Evolutionary conservation across 306 rosid species (phyloP).

Genomic region (Dryas drummondii): DNA sequence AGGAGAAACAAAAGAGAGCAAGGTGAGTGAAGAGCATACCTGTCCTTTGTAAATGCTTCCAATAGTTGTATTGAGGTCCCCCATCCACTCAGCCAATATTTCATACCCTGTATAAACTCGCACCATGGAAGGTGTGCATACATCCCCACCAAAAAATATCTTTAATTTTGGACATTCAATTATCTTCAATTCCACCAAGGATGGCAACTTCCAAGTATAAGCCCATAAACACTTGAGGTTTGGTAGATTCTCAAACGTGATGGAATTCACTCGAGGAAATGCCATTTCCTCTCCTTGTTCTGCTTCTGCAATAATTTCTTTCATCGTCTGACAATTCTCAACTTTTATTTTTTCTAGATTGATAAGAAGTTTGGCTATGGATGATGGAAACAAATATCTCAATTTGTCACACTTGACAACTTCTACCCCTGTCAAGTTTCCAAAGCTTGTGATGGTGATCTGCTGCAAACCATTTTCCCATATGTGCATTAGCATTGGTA

Average conservation of each 20-base stretch:
- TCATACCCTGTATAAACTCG: neutral
- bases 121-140: neutral
- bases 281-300: neutral
- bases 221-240: neutral
- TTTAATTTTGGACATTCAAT: neutral
- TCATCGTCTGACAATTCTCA: rapidly evolving
- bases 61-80: neutral
- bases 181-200: neutral
- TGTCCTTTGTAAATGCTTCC: neutral
- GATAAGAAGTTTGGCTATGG: neutral
- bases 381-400: neutral
- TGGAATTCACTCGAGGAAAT: neutral
- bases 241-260: neutral
- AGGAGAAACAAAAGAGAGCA: too few relatives aligned
- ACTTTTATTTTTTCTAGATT: neutral
- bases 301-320: neutral
- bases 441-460: neutral
- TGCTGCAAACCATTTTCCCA: neutral
- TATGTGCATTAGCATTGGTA: neutral
- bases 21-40: neutral
- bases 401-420: rapidly evolving
- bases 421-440: neutral
- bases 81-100: neutral
- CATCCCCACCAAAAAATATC: neutral
- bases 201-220: neutral